A percentile compares a stretch with the other conserved stretches of the same genome.
phyloP scores from a whole-genome alignment of 2,329 filamentous ascomycete genomes.

The Mycocentrospora acerina region DNA sequence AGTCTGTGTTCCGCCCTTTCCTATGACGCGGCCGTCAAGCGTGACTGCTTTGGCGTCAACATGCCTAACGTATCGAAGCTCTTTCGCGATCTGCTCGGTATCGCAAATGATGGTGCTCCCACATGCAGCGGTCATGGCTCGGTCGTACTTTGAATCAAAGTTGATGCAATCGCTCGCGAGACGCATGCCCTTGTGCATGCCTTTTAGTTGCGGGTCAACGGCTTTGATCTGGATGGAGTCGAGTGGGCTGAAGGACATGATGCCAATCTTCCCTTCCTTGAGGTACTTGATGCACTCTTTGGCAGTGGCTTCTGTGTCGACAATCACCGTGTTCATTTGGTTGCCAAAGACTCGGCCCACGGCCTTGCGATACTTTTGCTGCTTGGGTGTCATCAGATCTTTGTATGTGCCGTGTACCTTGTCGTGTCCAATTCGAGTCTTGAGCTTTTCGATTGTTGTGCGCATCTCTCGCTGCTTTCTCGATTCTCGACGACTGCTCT shows the following conservation, averaged over 20 bases:
- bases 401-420: conserved; percentile 82
- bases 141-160: conserved; percentile 83
- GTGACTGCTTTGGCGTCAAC: conserved; percentile 94
- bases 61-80: conserved; percentile 80
- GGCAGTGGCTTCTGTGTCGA: conserved; percentile 92
- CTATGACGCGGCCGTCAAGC: conserved; percentile 91
- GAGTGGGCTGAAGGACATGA: conserved; percentile 91
- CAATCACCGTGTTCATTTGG: conserved; percentile 91
- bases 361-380: conserved; percentile 94
- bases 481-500: conserved; percentile 82
- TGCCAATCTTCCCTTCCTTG: conserved; percentile 81
- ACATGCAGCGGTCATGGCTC: conserved; percentile 92
- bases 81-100: conserved; percentile 79
- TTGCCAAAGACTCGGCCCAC: conserved; percentile 89
- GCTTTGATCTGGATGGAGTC: conserved; percentile 97
- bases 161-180: conserved; percentile 95
- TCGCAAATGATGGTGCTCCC: conserved; percentile 95
- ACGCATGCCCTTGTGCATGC: conserved; percentile 77
- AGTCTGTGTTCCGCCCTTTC: conserved; percentile 95
- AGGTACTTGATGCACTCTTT: conserved; percentile 93
- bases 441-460: conserved; percentile 82
- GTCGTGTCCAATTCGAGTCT: conserved; percentile 79
- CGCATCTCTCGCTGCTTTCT: conserved; percentile 77
- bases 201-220: conserved; percentile 86
- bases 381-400: conserved; percentile 91